A percentile compares a stretch with the other conserved stretches of the same genome.
These are phyloP conservation scores for Cairneyella variabilis DNA, from an alignment of 495 filamentous ascomycete species.

Conservation along the genomic window DNA sequence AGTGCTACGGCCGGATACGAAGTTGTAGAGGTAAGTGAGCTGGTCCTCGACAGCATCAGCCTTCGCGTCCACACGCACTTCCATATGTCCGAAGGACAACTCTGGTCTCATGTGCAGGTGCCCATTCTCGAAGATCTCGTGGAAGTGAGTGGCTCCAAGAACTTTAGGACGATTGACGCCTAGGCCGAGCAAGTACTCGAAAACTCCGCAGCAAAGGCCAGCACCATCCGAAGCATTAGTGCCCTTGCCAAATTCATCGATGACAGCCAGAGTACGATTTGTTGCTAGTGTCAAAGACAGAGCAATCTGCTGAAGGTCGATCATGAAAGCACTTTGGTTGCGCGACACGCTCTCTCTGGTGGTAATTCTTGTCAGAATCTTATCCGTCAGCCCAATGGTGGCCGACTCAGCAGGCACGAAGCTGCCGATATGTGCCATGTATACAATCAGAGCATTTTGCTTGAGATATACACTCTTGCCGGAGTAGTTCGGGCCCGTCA, in stretches of 20 bases:
- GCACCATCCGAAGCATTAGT: slow-evolving; percentile 80
- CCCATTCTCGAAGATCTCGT: slow-evolving; percentile 82
- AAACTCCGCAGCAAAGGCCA: slow-evolving; percentile 77
- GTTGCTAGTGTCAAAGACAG: slow-evolving; percentile 77
- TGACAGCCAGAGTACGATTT: slow-evolving; percentile 70
- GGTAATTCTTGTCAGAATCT: slow-evolving; percentile 83
- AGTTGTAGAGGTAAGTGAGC: slow-evolving; percentile 85
- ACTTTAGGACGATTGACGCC: slow-evolving; percentile 71
- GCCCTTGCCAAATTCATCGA: slow-evolving; percentile 97
- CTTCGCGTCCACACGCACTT: slow-evolving; percentile 66
- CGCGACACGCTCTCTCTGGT: slow-evolving; percentile 82
- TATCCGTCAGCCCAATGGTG: slow-evolving; percentile 84
- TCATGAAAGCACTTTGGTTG: slow-evolving; percentile 89
- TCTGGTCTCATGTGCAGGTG: slow-evolving; percentile 56
- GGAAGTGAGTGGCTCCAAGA: slow-evolving; percentile 86
- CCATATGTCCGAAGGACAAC: slow-evolving; percentile 80
- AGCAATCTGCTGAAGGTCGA: slow-evolving; percentile 85
- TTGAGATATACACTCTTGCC: slow-evolving; percentile 97
- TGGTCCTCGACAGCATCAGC: slow-evolving; percentile 62
- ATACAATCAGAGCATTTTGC: slow-evolving; percentile 90
- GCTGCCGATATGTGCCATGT: slow-evolving; percentile 88
- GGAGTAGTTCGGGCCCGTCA: slow-evolving; percentile 95
- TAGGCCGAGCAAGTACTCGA: slow-evolving; percentile 66
- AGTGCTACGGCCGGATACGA: slow-evolving; percentile 62
- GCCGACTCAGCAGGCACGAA: slow-evolving; percentile 82